Percentiles rank a stretch among this genome's conserved stretches.
Conservation (phyloP, 495 filamentous ascomycete species). For the Tuber umbilicatum region DNA sequence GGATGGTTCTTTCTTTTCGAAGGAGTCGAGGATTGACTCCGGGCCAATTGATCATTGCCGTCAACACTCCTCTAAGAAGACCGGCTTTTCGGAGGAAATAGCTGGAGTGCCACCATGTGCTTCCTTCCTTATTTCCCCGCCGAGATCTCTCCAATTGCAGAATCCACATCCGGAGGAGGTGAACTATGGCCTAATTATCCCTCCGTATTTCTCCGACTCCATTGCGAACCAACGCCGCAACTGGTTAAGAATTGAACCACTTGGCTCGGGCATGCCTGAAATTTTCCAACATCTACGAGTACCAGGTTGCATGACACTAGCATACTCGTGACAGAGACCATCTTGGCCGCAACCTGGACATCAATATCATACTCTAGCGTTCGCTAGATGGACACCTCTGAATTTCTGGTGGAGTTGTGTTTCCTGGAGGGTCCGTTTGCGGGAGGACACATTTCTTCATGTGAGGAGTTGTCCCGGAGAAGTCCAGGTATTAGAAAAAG, state of each 20-base stretch:
- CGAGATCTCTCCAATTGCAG: background rate
- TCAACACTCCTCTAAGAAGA: background rate
- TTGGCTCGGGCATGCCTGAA: background rate
- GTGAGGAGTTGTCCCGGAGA: background rate
- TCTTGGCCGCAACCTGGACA: background rate
- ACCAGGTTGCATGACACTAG: background rate
- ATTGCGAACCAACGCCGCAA: background rate
- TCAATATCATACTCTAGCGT: background rate
- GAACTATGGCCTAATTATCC: background rate
- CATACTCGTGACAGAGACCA: background rate
- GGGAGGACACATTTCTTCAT: background rate
- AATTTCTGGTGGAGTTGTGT: background rate
- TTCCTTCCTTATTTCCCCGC: background rate
- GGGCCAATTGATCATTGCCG: background rate
- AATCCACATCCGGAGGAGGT: background rate
- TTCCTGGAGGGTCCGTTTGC: background rate
- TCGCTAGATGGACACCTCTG: background rate
- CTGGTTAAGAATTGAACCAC: slow-evolving; percentile 2
- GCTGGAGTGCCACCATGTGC: background rate
- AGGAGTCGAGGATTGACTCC: background rate
- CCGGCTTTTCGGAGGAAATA: background rate
- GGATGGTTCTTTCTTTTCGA: background rate
- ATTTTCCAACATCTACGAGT: background rate
- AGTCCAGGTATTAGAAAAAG: background rate
- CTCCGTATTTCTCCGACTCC: slow-evolving; percentile 1